These are phyloP conservation scores for Coemansia sp. DNA, from an alignment of 192 early-diverging fungal species.

Conservation along the genomic window DNA sequence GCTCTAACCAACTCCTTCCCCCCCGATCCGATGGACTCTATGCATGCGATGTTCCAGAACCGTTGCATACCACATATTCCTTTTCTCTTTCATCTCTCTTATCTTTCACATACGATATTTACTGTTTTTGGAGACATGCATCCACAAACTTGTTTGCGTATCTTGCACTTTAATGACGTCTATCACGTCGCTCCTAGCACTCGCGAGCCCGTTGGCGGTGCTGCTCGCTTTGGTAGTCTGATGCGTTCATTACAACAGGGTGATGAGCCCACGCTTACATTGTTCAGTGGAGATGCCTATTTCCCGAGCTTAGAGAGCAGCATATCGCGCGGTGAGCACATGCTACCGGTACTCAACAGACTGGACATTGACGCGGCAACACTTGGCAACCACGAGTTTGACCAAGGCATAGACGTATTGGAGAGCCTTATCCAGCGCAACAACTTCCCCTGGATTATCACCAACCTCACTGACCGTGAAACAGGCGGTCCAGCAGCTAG, in stretches of 20 bases:
- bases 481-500: constrained; percentile 38
- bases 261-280: constrained; percentile 46
- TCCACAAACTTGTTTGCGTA: constrained; percentile 18
- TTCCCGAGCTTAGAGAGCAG: constrained; percentile 71
- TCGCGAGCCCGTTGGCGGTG: constrained; percentile 67
- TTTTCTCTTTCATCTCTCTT: neutral
- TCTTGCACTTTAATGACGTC: constrained; percentile 73
- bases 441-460: constrained; percentile 75
- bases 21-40: neutral
- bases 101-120: neutral
- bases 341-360: constrained; percentile 66
- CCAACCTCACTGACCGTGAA: constrained; percentile 63
- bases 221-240: constrained; percentile 61
- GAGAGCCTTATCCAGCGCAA: constrained; percentile 54
- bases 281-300: constrained; percentile 72
- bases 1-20: constrained; percentile 46
- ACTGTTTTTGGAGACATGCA: neutral
- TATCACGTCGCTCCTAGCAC: constrained; percentile 61
- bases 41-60: neutral
- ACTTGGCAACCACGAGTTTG: constrained; percentile 79
- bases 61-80: neutral
- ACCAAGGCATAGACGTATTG: constrained; percentile 66
- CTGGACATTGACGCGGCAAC: constrained; percentile 63
- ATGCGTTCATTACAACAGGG: constrained; percentile 41
- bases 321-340: constrained; percentile 67